A percentile compares a stretch with the other conserved stretches of the same genome.
Conservation (phyloP, 257 asterid species). For the Primulina huaijiensis region DNA sequence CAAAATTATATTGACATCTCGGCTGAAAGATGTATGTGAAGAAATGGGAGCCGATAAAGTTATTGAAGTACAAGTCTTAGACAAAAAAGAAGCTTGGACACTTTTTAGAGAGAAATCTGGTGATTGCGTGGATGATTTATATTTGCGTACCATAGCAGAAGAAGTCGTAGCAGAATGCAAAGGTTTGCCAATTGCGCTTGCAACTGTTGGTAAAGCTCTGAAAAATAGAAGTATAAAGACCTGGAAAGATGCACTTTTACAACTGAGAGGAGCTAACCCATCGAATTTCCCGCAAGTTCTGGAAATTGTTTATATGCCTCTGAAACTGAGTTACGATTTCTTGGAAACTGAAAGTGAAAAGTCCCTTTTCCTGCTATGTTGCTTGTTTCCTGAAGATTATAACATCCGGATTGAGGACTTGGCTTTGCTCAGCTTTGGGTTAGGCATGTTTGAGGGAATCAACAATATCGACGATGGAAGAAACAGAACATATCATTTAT, state of each 20-base stretch:
- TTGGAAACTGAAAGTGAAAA: not conserved
- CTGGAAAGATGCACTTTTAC: slow-evolving; percentile 27
- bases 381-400: slow-evolving; percentile 20
- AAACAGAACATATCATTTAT: not conserved
- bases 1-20: too few relatives aligned
- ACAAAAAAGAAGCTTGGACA: slow-evolving; percentile 26
- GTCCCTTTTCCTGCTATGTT: slow-evolving; percentile 10
- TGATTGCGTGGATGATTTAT: slow-evolving; percentile 1
- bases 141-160: slow-evolving; percentile 6
- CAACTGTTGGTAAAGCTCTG: slow-evolving; percentile 25
- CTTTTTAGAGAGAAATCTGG: slow-evolving; percentile 27
- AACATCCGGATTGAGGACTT: too few relatives aligned
- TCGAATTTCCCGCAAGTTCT: not conserved
- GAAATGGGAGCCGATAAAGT: slow-evolving; percentile 15
- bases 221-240: not conserved
- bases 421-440: too few relatives aligned
- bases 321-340: slow-evolving; percentile 18
- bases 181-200: slow-evolving; percentile 34
- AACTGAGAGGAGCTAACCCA: slow-evolving; percentile 2
- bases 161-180: slow-evolving; percentile 22
- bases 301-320: slow-evolving; percentile 5
- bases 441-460: too few relatives aligned
- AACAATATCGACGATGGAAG: too few relatives aligned
- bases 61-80: slow-evolving; percentile 13
- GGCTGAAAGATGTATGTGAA: not conserved